These are phyloP conservation scores for Septoria petroselini DNA, from an alignment of 2,329 filamentous ascomycete genomes.

Conservation along the genomic window DNA sequence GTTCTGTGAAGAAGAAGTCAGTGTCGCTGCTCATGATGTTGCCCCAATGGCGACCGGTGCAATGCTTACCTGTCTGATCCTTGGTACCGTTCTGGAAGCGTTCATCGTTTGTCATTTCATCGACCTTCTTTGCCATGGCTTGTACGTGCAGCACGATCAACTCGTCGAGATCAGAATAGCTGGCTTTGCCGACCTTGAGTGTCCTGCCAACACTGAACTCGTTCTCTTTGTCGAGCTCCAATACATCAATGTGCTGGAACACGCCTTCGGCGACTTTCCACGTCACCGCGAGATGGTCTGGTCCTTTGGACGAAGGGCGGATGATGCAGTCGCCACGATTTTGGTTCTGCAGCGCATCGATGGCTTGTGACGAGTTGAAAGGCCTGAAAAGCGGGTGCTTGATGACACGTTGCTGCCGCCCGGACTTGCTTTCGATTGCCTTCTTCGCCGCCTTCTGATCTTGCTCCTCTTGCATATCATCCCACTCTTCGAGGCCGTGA, in stretches of 20 bases:
- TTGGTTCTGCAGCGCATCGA: conserved; percentile 87
- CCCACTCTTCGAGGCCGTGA: conserved; percentile 71
- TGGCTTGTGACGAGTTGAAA: conserved; percentile 87
- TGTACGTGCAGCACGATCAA: conserved; percentile 96
- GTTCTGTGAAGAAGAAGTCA: conserved; percentile 56
- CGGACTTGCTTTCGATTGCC: conserved; percentile 75
- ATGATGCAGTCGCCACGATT: conserved; percentile 88
- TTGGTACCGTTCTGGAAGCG: conserved; percentile 84
- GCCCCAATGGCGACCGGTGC: neutral
- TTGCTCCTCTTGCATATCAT: conserved; percentile 60
- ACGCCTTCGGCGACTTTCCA: conserved; percentile 97
- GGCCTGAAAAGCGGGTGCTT: conserved; percentile 95
- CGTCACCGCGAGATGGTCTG: conserved; percentile 90
- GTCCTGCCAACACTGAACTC: conserved; percentile 89
- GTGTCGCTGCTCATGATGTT: neutral
- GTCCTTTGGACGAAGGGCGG: conserved; percentile 88
- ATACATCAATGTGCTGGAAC: conserved; percentile 96
- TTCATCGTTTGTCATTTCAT: conserved; percentile 91
- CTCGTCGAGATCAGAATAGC: conserved; percentile 93
- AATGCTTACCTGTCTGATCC: conserved; percentile 74
- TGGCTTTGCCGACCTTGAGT: conserved; percentile 82
- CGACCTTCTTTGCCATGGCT: conserved; percentile 95
- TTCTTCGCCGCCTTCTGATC: conserved; percentile 76
- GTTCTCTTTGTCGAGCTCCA: conserved; percentile 95
- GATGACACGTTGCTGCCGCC: conserved; percentile 87